These are phyloP conservation scores for Pouteria campechiana DNA, from an alignment of 179 eudicot genomes.

Conservation along the genomic window DNA sequence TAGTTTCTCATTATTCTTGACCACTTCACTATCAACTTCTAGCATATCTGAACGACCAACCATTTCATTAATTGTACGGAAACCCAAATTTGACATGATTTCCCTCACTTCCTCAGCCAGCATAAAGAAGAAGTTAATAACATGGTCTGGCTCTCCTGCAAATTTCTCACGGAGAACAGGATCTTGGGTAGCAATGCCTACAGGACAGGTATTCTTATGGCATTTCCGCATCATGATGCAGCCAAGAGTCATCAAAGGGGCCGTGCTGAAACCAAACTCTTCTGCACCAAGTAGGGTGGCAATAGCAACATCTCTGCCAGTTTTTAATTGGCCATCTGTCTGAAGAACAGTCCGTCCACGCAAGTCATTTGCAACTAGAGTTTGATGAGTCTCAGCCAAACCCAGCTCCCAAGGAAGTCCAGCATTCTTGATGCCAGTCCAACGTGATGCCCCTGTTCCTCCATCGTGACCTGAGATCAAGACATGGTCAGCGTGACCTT, in stretches of 20 bases:
- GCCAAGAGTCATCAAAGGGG: conserved; percentile 94
- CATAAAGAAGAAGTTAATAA: conserved; percentile 96
- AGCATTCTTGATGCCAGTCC: conserved; percentile 99
- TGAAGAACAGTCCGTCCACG: conserved; percentile 90
- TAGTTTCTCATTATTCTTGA: conserved; percentile 65
- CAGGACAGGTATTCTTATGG: conserved; percentile 98
- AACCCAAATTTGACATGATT: conserved; percentile 92
- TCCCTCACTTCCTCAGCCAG: conserved; percentile 96
- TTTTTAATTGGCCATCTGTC: conserved; percentile 93
- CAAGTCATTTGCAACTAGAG: conserved; percentile 92
- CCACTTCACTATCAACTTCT: conserved; percentile 69
- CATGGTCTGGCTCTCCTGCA: conserved; percentile 98
- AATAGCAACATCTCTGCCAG: conserved; percentile 95
- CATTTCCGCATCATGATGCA: conserved; percentile 99
- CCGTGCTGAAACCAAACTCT: conserved; percentile 99
- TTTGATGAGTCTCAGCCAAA: conserved; percentile 97
- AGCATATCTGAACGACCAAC: conserved; percentile 98
- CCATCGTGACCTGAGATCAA: conserved; percentile 99
- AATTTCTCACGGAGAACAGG: conserved; percentile 94
- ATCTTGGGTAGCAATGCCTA: conserved; percentile 98
- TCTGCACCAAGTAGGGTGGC: conserved; percentile 99
- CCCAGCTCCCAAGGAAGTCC: conserved; percentile 99
- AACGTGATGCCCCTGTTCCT: conserved; percentile 97
- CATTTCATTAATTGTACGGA: conserved; percentile 74
- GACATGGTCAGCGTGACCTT: conserved; percentile 97